Evolutionary conservation across 352 stramenopile genomes (phyloP).

Genomic region (Globisporangium orthogonon): DNA sequence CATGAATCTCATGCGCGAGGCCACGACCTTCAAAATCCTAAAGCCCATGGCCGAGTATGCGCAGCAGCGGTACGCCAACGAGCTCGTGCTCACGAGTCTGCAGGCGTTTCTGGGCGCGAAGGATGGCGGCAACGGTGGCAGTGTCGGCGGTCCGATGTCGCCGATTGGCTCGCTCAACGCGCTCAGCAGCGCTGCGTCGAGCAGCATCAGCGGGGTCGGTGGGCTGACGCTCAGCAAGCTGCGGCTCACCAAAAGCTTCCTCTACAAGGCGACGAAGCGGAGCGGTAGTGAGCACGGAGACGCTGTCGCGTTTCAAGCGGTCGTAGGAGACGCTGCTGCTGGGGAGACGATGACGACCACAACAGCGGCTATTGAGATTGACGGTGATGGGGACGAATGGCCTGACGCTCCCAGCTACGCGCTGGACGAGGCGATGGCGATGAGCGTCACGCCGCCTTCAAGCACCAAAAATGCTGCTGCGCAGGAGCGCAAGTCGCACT

Average conservation of each 20-base stretch:
- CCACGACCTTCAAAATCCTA: conserved; percentile 54
- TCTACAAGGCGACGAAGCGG: conserved; percentile 66
- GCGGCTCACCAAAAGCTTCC: conserved; percentile 47
- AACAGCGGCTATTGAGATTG: conserved; percentile 34
- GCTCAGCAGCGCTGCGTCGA: not conserved
- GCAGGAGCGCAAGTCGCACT: conserved; percentile 32
- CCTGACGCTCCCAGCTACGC: conserved; percentile 25
- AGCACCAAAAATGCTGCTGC: conserved; percentile 13
- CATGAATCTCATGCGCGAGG: conserved; percentile 57
- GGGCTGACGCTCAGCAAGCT: conserved; percentile 47
- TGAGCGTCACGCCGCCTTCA: conserved; percentile 1
- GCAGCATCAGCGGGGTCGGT: conserved; percentile 4
- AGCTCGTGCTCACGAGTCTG: conserved; percentile 43
- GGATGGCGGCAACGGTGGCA: no score
- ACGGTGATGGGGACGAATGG: conserved; percentile 61
- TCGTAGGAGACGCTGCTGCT: conserved; percentile 60
- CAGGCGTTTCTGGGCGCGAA: conserved; percentile 28
- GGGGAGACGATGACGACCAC: no score
- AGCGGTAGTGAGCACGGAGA: conserved; percentile 64
- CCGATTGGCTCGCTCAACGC: conserved; percentile 10
- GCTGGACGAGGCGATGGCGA: conserved; percentile 18
- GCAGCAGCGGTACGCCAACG: conserved; percentile 63
- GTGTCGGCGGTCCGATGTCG: conserved; percentile 1
- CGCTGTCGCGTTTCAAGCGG: conserved; percentile 61
- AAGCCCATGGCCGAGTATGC: conserved; percentile 65